These are phyloP conservation scores for Mycosphaerella sp. DNA, from an alignment of 2,329 filamentous ascomycete genomes.

Conservation along the genomic window DNA sequence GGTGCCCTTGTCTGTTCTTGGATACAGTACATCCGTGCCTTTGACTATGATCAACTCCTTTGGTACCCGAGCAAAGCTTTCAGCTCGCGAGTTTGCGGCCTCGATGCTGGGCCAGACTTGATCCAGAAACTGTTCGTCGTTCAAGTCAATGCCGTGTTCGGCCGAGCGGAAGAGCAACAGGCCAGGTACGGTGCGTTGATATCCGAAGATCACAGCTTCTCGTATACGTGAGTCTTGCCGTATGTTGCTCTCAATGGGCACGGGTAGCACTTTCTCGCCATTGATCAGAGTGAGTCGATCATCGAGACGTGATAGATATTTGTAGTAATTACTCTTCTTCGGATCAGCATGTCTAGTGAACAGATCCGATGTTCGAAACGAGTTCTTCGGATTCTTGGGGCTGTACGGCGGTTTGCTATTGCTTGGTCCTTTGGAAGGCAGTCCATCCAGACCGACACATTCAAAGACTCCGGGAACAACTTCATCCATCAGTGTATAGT, in stretches of 20 bases:
- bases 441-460: constrained; percentile 36
- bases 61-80: constrained; percentile 50
- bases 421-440: constrained; percentile 35
- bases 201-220: constrained; percentile 55
- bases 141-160: constrained; percentile 39
- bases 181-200: constrained; percentile 48
- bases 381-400: constrained; percentile 39
- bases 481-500: constrained; percentile 31
- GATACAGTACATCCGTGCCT: constrained; percentile 42
- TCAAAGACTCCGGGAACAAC: constrained; percentile 40
- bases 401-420: constrained; percentile 36
- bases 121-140: constrained; percentile 44
- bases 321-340: constrained; percentile 41
- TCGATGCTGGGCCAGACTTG: constrained; percentile 47
- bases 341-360: constrained; percentile 35
- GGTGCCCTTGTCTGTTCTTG: constrained; percentile 53
- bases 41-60: constrained; percentile 50
- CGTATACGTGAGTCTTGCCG: constrained; percentile 48
- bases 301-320: constrained; percentile 44
- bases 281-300: constrained; percentile 46
- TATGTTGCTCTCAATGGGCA: constrained; percentile 50
- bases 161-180: constrained; percentile 48
- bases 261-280: constrained; percentile 47
- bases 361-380: constrained; percentile 43
- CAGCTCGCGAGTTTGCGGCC: constrained; percentile 46